These are phyloP conservation scores for Cyberlindnera japonica DNA, from an alignment of 805 yeast genomes.

Conservation along the genomic window DNA sequence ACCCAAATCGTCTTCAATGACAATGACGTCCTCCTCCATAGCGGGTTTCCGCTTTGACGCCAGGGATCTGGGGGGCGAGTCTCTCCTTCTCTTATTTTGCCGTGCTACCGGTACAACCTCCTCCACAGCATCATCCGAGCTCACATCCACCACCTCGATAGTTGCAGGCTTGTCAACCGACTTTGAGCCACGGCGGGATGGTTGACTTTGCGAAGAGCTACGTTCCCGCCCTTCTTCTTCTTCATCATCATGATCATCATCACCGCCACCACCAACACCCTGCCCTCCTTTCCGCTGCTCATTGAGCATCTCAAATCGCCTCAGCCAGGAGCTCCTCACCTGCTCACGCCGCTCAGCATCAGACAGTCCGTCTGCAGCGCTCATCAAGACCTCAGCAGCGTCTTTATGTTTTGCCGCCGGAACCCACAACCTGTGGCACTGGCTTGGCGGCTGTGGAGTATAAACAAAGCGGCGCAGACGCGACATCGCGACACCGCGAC, in stretches of 20 bases:
- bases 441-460: no score
- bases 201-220: no score
- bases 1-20: neutral
- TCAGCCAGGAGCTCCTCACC: constrained; percentile 19
- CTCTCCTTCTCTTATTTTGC: neutral
- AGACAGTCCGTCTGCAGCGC: neutral
- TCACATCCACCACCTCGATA: no score
- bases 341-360: constrained; percentile 9
- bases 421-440: no score
- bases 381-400: neutral
- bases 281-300: neutral
- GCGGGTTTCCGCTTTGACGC: neutral
- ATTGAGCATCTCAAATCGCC: constrained; percentile 4
- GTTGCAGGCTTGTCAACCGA: no score
- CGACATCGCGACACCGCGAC: no score
- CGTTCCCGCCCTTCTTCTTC: no score
- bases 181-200: neutral
- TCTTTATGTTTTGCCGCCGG: neutral
- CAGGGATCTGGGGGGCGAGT: neutral
- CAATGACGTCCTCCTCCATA: neutral
- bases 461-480: no score
- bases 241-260: neutral
- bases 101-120: neutral
- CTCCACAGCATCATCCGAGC: neutral
- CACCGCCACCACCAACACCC: neutral